Evolutionary conservation across 208 protist genomes (phyloP).

Genomic region (Trypanosoma theileri): DNA sequence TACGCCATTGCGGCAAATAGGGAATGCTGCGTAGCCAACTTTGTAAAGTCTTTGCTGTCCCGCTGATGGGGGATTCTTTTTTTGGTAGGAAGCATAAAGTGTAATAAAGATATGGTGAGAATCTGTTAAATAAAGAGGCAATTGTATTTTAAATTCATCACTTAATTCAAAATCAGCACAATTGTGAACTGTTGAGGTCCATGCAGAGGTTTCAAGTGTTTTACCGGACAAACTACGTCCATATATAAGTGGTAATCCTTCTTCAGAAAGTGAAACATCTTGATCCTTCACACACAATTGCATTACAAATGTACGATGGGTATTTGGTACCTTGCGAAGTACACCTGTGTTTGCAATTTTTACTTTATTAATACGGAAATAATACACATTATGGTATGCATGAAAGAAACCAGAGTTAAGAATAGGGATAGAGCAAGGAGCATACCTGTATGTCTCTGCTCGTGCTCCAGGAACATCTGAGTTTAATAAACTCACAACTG

Average conservation of each 20-base stretch:
- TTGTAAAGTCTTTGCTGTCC: conserved; percentile 53
- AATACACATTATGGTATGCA: conserved; percentile 87
- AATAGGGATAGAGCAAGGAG: conserved; percentile 81
- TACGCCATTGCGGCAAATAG: conserved; percentile 64
- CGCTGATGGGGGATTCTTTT: conserved; percentile 40
- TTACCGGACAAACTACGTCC: conserved; percentile 61
- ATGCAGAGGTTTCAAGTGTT: conserved; percentile 66
- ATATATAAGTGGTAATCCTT: conserved; percentile 83
- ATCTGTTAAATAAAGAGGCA: conserved; percentile 79
- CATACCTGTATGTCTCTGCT: conserved; percentile 57
- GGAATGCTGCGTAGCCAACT: conserved; percentile 78
- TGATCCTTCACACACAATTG: conserved; percentile 77
- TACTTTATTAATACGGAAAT: conserved; percentile 68
- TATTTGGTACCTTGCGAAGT: conserved; percentile 57
- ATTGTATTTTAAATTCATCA: conserved; percentile 90
- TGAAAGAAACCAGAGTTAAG: conserved; percentile 85
- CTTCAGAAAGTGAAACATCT: conserved; percentile 65
- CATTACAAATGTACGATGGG: conserved; percentile 79
- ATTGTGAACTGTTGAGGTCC: conserved; percentile 65
- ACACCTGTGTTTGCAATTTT: conserved; percentile 52
- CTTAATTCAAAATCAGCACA: conserved; percentile 54
- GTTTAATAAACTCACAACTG: conserved; percentile 64
- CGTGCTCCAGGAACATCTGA: conserved; percentile 66
- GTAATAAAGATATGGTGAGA: conserved; percentile 87
- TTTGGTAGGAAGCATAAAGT: conserved; percentile 70